A percentile compares a stretch with the other conserved stretches of the same genome.
Conservation (phyloP, 257 asterid genomes). For the Gentiana straminea region DNA sequence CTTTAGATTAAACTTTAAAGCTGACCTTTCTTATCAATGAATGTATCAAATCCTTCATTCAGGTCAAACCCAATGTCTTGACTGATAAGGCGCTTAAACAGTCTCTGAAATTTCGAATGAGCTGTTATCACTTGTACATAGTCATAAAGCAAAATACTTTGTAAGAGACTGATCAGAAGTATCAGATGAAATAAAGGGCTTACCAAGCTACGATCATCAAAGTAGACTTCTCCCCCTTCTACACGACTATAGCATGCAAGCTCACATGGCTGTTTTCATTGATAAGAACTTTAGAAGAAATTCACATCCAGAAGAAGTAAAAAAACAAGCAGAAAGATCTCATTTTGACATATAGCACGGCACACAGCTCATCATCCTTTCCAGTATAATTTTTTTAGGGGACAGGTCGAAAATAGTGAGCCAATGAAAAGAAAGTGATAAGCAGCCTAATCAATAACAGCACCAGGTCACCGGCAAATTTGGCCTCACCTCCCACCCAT, state of each 20-base stretch:
- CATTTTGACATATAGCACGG: background rate
- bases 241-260: constrained; percentile 93
- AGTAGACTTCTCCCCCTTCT: constrained; percentile 90
- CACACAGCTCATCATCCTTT: background rate
- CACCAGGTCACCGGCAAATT: background rate
- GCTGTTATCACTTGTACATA: constrained; percentile 8
- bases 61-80: constrained; percentile 88
- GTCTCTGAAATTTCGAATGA: constrained; percentile 45
- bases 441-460: background rate
- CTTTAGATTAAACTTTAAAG: constrained; percentile 7
- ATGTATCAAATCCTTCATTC: constrained; percentile 88
- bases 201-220: constrained; percentile 94
- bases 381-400: background rate
- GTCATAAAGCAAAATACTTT: background rate
- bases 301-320: constrained; percentile 13
- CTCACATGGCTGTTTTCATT: constrained; percentile 74
- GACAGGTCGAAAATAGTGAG: background rate
- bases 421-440: background rate
- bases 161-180: background rate
- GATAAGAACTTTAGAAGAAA: constrained; percentile 15
- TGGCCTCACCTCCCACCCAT: background rate
- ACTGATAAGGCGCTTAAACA: constrained; percentile 79
- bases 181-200: constrained; percentile 22
- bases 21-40: constrained; percentile 65
- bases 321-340: constrained; percentile 4